Evolutionary conservation across 306 rosid species (phyloP), one percentile per base, ranked within the genome.

Genomic region (Notholithocarpus densiflorus): DNA sequence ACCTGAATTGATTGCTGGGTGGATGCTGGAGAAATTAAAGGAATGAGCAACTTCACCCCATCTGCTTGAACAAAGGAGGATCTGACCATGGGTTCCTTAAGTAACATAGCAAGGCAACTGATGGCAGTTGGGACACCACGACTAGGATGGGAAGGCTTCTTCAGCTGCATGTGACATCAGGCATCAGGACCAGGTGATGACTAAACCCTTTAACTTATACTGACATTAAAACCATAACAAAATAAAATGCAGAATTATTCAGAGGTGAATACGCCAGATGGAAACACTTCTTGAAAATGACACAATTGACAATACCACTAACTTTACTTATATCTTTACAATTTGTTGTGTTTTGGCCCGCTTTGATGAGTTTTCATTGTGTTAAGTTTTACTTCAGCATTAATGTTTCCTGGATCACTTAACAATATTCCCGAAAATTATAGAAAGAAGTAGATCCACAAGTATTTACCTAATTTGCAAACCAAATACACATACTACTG

Each of bases 1-100:
- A 91, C 99, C 96, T 96, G 99, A 81, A 90, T 93, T 68, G 98
- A 93, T 73, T 93, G 99, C 85, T 91, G 99, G 54, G 98, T 93
- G 78, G 98, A 93, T 81, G 98, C 99, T 18, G 99, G 99, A 81
- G 93, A 68, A 76, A 96, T 89, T 78, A 96, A 88, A 76, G 99
- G 98, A 82, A 91, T 83, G 68, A 96, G 97, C 89, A 96, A 82
- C 86, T 91, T 96, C 86, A 93, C 91, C 77, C 99, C 98, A 71
- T 96, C 98, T 11, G 90, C 89, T 84, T 87, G 91, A 77, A 93
- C 96, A 88, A 96, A 96, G 76, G 91, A 88, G 78, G 92, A 93
- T 81, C 97, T 90, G 81, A 91, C 98, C 15, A 90, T 82, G 45
- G 92, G 96, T 87, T 96, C 99, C 93, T 91, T 96, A 27, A 96